Evolutionary conservation across 768 basidiomycete genomes (phyloP), one percentile per base, ranked within the genome.

Genomic region (Tylopilus sp.): DNA sequence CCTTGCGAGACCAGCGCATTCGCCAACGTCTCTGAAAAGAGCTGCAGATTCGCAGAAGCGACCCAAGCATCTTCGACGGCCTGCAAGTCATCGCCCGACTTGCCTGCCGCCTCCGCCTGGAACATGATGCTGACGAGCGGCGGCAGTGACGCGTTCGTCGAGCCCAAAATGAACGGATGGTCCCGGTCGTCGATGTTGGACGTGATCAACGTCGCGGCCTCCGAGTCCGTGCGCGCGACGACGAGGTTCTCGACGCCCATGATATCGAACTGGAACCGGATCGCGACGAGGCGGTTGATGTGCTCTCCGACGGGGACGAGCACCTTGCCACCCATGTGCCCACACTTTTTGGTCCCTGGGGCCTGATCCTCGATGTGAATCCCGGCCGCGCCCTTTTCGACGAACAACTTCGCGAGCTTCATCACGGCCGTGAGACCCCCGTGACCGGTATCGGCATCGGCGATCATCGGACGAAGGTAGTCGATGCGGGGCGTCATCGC

Each of bases 321-420:
- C 41, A 98, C 96, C 70, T 98, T 94, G 50, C 89, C 92, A 12
- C 88, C 94, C 91, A 93, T 93, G 70, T 93, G 91, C 24, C 89
- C 88, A 57, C 88, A 90, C 67, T 99, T 99, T 76, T 99, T 98
- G 19, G 96, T 97, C 21, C 95, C 94, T 0, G 95, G 87, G 13
- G 94, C 95, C 71, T 99, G 97, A 65, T 99, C 97, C 66, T 99
- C 97, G 66, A 99, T 79, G 70, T 99, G 97, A 48, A 99, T 92
- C 21, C 96, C 97, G 16, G 97, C 95, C 0, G 97, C 97, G 57
- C 97, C 96, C 63, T 93, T 91, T 75, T 99, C 97, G 59, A 98
- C 93, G 67, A 99, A 98, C 82, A 99, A 85, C 75, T 99, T 99
- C 53, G 97, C 84, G 56, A 99, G 84, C 75, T 98, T 98, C 92